Evolutionary conservation across 805 yeast species (phyloP), one percentile per base, ranked within the genome.

Genomic region (Yamadazyma tumulicola): DNA sequence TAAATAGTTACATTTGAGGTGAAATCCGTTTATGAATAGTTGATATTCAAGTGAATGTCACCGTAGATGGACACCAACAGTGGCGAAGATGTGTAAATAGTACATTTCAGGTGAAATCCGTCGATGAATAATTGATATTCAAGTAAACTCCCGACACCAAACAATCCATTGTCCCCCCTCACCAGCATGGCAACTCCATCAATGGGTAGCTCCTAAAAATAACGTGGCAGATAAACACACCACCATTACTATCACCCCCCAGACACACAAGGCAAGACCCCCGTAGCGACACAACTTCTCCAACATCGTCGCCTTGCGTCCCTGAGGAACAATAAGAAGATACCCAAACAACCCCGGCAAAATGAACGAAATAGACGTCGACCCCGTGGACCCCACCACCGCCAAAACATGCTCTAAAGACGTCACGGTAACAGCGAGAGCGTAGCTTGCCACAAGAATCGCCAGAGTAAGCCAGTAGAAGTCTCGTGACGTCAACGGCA

Each of bases 301-400:
- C 26, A 57, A 45, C 14, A 18, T 37, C 14, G 51, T 55, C 31
- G 59, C 51, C 22, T 42, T 40, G 1, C 59, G 62, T 29, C 47
- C 44, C 13, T 57, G 34, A 5, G 68, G 66, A 34, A 54, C 68
- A n/a, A 76, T 67, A 36, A 76, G 55, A 52, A 77, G 72, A 52
- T 61, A 83, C 0, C 91, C 91, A 55, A 83, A 84, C 37, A 79
- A 61, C 0, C 94, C 93, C 0, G 94, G 94, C 27, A 84, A 64
- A 7, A 82, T 81, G 55, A 83, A 84, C 16, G 87, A 78, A 32
- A 84, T 84, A 17, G 86, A 67, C 0, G 89, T 85, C 4, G 89
- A 84, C 0, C 94, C 94, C 0, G 93, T 84, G 4, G 89, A 82
- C 3, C 94, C 94, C 7, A 84, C 88, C 34, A 84, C 61, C 1